These are phyloP conservation scores for Craspedostauros australis DNA, from an alignment of 108 stramenopile genomes.

Conservation along the genomic window DNA sequence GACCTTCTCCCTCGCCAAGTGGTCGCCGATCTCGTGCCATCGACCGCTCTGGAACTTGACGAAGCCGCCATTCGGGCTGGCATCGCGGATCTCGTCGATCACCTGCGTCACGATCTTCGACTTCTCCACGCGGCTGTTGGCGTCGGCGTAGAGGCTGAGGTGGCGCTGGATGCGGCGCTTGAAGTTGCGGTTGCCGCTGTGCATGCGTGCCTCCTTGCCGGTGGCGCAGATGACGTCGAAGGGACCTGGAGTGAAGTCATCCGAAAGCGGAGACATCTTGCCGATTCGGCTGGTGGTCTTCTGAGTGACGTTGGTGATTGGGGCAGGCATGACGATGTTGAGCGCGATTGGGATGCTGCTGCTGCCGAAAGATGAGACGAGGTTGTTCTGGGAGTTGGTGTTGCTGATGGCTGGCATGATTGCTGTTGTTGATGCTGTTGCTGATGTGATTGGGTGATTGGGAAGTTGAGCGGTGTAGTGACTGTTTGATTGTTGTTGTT, in stretches of 20 bases:
- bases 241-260: slow-evolving; percentile 4
- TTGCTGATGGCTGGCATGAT: too few species aligned
- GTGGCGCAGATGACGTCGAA: slow-evolving; percentile 25
- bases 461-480: too few species aligned
- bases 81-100: slow-evolving; percentile 16
- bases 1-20: slow-evolving; percentile 36
- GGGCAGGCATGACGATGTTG: too few species aligned
- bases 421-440: too few species aligned
- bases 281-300: too few species aligned
- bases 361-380: too few species aligned
- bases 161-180: slow-evolving; percentile 1
- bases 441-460: too few species aligned
- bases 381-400: too few species aligned
- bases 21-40: slow-evolving; percentile 28
- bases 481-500: too few species aligned
- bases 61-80: slow-evolving; percentile 27
- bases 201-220: slow-evolving; percentile 12
- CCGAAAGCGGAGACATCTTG: too few species aligned
- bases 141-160: slow-evolving; percentile 8
- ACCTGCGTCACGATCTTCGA: slow-evolving; percentile 22
- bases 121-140: slow-evolving; percentile 24
- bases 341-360: too few species aligned
- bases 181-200: slow-evolving; percentile 17
- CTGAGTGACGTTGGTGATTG: too few species aligned
- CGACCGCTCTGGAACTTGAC: slow-evolving; percentile 17